These are phyloP conservation scores for Conringia planisiliqua DNA, from an alignment of 345 rosid species.

Conservation along the genomic window DNA sequence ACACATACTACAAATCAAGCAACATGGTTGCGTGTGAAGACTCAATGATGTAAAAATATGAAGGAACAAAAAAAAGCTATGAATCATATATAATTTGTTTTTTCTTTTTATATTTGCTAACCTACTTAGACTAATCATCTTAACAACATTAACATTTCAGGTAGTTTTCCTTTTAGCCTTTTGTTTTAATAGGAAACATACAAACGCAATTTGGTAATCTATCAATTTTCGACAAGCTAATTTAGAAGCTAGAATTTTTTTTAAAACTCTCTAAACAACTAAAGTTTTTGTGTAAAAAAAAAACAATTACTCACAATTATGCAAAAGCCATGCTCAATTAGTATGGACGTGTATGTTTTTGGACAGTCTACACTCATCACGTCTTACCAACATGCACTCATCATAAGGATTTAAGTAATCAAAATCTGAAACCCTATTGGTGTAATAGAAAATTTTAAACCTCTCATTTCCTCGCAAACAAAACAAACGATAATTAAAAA, in stretches of 20 bases:
- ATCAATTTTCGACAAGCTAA: background rate
- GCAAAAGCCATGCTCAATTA: background rate
- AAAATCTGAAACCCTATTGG: background rate
- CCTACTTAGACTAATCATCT: background rate
- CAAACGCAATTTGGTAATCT: background rate
- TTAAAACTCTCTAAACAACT: background rate
- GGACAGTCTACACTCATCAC: background rate
- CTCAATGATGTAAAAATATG: no score
- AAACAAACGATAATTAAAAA: background rate
- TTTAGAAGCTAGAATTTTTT: background rate
- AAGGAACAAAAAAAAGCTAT: no score
- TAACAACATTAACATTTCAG: background rate
- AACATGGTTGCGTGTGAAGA: no score
- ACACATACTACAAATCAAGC: background rate
- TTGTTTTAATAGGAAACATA: background rate
- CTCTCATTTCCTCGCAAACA: background rate
- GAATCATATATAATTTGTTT: background rate
- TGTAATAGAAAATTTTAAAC: background rate
- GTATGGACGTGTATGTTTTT: background rate
- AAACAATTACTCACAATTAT: background rate
- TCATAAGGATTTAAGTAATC: background rate
- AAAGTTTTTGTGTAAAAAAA: background rate
- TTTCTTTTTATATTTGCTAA: background rate
- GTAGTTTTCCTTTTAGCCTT: background rate
- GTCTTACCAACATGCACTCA: background rate